Evolutionary conservation across 441 rosid genomes (phyloP), one percentile per base, ranked within the genome.

Genomic region (Lepidium campestre): DNA sequence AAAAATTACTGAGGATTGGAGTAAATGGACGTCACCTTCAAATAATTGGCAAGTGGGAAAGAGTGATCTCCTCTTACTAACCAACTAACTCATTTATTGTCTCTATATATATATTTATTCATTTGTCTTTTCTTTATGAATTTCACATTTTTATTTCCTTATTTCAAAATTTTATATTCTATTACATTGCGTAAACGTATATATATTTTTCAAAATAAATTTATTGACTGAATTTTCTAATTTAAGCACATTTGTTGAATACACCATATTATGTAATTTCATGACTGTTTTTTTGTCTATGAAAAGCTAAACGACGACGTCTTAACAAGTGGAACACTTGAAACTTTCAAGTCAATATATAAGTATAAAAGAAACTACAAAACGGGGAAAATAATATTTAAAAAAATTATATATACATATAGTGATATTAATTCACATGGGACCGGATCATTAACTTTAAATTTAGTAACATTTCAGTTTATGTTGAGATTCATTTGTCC

Each of bases 61-160:
- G 72, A 60, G 72, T 66, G 63, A n/a, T n/a, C 72, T 67, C 67
- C 65, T 67, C 68, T 46, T 67, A 73, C 73, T 46, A 0, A 67
- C 77, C 77, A 73, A 73, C 77, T 2, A 73, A 60, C 58, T 67
- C 73, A 67, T 73, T 67, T 61, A 73, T 60, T 67, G 57, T 35
- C 25, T 57, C 39, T 40, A 18, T 1, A 32, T 35, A 35, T 53
- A 35, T 65, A 4, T 31, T 6, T 18, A 13, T 18, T 54, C 12
- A 5, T 4, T 18, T 46, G 2, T 14, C 14, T n/a, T 40, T 1
- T 47, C 13, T 10, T 7, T 23, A 2, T 48, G 3, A 48, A 48
- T 48, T 12, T 36, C 10, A 35, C n/a, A 12, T 17, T 17, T 35
- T 4, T 47, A 8, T 36, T 17, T 47, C 25, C 22, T 25, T 47